Base-by-base conservation (phyloP, 2,329 filamentous ascomycete species). In the Blumeria hordei region DNA sequence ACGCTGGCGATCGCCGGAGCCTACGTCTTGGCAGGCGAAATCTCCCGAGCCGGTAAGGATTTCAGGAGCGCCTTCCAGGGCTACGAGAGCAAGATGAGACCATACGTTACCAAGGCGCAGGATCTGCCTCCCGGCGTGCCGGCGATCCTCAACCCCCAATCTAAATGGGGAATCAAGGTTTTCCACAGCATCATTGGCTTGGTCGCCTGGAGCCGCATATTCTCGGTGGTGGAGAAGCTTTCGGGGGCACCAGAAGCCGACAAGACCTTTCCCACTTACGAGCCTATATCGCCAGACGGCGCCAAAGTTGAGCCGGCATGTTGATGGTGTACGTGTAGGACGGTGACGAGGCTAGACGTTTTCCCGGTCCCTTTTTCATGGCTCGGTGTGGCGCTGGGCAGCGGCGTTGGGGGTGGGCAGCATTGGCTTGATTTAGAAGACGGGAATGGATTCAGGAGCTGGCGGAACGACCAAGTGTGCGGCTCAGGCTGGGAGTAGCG, bases 11-110 rank as follows among this genome's bases (percentile, higher is more conserved):
- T 80, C 0, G 61, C 73, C 0, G 71, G 71, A 0, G 73, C 74
- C 0, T 80, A 80, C 60, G 64, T 77, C 2, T 66, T 81, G 3
- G 76, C 76, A 0, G 77, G 77, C 1, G 76, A 77, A 64, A 63
- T 75, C 45, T 55, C 51, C 3, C 56, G 47, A 52, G 21, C 54
- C 54, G 43, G 49, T 7, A 34, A 51, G 6, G 59, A 65, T 47
- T 55, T 67, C 7, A 59, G 63, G 11, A 59, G 71, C 2, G 72
- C 68, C 21, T 64, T 74, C 11, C 59, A 60, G 37, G 63, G 62
- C 0, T 77, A 77, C 57, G 70, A 75, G 52, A 55, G 59, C n/a
- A 62, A 60, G 0, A 65, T 76, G 47, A 63, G 66, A 6, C 73
- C 72, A 0, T 72, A 72, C 55, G 66, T 75, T 32, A 60, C 66